These are phyloP conservation scores for Taphrina deformans DNA, from an alignment of 1,139 yeast genomes.

Conservation along the genomic window DNA sequence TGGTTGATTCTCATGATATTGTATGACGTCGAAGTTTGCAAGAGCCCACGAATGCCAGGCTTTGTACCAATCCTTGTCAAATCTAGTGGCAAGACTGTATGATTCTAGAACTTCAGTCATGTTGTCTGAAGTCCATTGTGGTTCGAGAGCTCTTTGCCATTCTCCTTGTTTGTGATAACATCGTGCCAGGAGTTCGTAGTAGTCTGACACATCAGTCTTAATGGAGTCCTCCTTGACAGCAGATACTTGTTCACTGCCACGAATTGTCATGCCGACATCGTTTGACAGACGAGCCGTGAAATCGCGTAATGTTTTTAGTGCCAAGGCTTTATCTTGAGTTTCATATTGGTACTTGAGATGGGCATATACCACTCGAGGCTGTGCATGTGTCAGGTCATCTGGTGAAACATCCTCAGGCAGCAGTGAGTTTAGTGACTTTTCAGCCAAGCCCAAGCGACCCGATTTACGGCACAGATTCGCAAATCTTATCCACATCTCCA, in stretches of 20 bases:
- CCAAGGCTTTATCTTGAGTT: slow-evolving; percentile 83
- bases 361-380: slow-evolving; percentile 92
- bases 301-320: slow-evolving; percentile 78
- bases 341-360: slow-evolving; percentile 98
- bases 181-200: slow-evolving; percentile 84
- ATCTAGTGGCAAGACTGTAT: slow-evolving; percentile 88
- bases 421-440: slow-evolving; percentile 77
- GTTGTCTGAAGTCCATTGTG: slow-evolving; percentile 68
- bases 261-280: slow-evolving; percentile 71
- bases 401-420: slow-evolving; percentile 50
- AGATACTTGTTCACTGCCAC: slow-evolving; percentile 22
- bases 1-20: slow-evolving; percentile 51
- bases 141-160: slow-evolving; percentile 85
- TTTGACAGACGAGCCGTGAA: slow-evolving; percentile 89
- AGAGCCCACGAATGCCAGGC: slow-evolving; percentile 99
- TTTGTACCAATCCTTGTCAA: slow-evolving; percentile 90
- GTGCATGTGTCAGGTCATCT: slow-evolving; percentile 16
- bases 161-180: slow-evolving; percentile 97
- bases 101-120: slow-evolving; percentile 80
- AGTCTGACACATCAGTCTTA: slow-evolving; percentile 55
- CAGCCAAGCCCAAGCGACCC: slow-evolving; percentile 88
- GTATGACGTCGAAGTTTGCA: slow-evolving; percentile 92
- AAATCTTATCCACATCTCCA: slow-evolving; percentile 98
- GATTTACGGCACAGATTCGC: slow-evolving; percentile 94
- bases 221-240: slow-evolving; percentile 22